These are phyloP conservation scores for Xylariaceae sp. DNA, from an alignment of 2,329 filamentous ascomycete species.

Conservation along the genomic window DNA sequence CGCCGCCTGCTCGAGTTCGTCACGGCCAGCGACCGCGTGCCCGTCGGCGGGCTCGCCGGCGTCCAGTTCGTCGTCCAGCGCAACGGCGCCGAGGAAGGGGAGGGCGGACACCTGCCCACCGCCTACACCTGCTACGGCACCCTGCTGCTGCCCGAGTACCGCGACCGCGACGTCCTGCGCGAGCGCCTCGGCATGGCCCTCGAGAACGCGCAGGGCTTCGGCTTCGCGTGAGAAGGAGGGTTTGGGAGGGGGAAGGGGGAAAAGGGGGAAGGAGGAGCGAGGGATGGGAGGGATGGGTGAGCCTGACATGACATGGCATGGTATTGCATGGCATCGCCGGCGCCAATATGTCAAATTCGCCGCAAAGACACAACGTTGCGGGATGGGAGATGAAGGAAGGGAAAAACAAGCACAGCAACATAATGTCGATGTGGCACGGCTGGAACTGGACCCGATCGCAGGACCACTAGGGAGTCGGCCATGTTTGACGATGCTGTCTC, in stretches of 20 bases:
- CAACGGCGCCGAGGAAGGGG: conserved; percentile 56
- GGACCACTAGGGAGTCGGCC: too few species aligned
- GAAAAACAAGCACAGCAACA: too few species aligned
- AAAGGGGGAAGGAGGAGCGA: neutral
- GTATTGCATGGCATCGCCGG: too few species aligned
- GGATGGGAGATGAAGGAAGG: too few species aligned
- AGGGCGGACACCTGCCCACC: conserved; percentile 61
- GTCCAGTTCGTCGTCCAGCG: conserved; percentile 78
- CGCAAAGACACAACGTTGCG: too few species aligned
- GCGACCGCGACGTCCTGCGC: conserved; percentile 58
- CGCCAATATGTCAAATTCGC: too few species aligned
- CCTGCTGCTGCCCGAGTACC: conserved; percentile 77
- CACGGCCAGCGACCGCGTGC: conserved; percentile 84
- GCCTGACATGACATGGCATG: too few species aligned
- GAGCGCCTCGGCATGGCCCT: conserved; percentile 77
- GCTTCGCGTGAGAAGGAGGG: conserved; percentile 51
- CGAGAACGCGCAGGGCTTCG: conserved; percentile 84
- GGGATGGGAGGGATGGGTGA: too few species aligned
- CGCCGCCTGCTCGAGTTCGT: conserved; percentile 83
- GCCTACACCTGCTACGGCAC: conserved; percentile 93
- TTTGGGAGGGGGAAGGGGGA: conserved; percentile 1
- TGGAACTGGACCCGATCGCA: too few species aligned
- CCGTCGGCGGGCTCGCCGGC: conserved; percentile 75
- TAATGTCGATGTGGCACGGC: too few species aligned
- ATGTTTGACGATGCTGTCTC: too few species aligned